Evolutionary conservation across 371 early-diverging fungal genomes (phyloP), one percentile per base, ranked within the genome.

Genomic region (Rhizopus sp.): DNA sequence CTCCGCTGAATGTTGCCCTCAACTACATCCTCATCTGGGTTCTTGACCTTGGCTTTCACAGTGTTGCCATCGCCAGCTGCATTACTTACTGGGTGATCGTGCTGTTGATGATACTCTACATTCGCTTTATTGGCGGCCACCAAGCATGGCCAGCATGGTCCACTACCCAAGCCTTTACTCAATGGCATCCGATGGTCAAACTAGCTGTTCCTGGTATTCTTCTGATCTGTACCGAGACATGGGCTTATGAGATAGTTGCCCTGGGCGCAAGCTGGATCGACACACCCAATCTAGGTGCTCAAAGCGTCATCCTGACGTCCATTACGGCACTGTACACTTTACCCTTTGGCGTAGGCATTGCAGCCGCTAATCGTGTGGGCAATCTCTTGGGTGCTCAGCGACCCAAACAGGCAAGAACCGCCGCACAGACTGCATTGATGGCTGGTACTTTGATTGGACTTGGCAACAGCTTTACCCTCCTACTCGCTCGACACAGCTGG

Each of bases 181-280:
- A 78, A 5, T 85, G 82, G 81, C 68, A 77, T 30, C 78, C 81
- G 15, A 89, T 87, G 72, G 53, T 87, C 47, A 80, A 81, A 51
- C 73, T 93, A 16, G 93, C 90, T 1, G 38, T 89, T 1, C 88
- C 90, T 29, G 85, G 88, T 10, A 80, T 87, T 37, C 56, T 85
- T 16, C 77, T 89, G 86, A 71, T 83, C 7, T 87, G 88, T 66
- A 65, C 62, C 5, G 90, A 89, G 56, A 83, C 85, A 66, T 87
- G 85, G 85, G 78, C 80, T 2, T 75, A 71, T 51, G 75, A 75
- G 49, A 69, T 75, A 31, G 59, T 77, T 38, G 93, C 92, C 0
- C 67, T 95, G 48, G 88, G 85, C 0, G 89, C 93, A 2, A 84
- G 86, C 46, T 86, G 86, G 66, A 70, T 95, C n/a, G 92, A 94